phyloP scores from a whole-genome alignment of 352 stramenopile genomes.

The Globisporangium nunn region DNA sequence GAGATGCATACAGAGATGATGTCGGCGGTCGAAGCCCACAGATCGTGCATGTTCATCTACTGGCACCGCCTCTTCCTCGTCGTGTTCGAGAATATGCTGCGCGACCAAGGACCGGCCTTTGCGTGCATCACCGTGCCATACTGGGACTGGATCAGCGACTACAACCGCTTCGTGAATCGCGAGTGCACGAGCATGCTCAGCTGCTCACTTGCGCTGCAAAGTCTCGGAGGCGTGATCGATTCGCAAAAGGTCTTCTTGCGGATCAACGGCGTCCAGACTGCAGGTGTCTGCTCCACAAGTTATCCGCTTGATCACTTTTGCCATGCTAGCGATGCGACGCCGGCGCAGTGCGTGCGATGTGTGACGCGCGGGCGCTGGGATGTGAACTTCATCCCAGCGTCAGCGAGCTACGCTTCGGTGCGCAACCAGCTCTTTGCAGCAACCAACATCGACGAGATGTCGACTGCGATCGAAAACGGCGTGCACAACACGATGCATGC shows the following conservation, averaged over 20 bases:
- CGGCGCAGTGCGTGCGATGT: slow-evolving; percentile 41
- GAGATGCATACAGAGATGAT: slow-evolving; percentile 85
- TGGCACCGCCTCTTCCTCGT: slow-evolving; percentile 80
- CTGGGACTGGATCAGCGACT: slow-evolving; percentile 85
- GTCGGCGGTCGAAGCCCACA: slow-evolving; percentile 72
- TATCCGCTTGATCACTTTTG: slow-evolving; percentile 71
- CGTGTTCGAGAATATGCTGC: slow-evolving; percentile 84
- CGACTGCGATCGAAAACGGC: slow-evolving; percentile 59
- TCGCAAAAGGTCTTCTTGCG: slow-evolving; percentile 26
- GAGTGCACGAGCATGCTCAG: slow-evolving; percentile 63
- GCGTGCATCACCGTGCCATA: slow-evolving; percentile 84
- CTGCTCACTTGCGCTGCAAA: slow-evolving; percentile 61
- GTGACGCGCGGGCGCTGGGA: slow-evolving; percentile 68
- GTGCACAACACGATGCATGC: slow-evolving; percentile 83
- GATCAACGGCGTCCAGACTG: slow-evolving; percentile 65
- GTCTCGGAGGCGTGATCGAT: slow-evolving; percentile 53
- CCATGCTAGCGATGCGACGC: slow-evolving; percentile 39
- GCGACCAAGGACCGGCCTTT: slow-evolving; percentile 68
- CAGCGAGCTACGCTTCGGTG: slow-evolving; percentile 66
- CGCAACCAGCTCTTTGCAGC: slow-evolving; percentile 64
- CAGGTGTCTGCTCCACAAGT: slow-evolving; percentile 42
- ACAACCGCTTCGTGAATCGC: slow-evolving; percentile 54
- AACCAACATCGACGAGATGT: slow-evolving; percentile 58
- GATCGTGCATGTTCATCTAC: slow-evolving; percentile 86
- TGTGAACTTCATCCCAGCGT: slow-evolving; percentile 42